A percentile compares a stretch with the other conserved stretches of the same genome.
Conservation (phyloP, 2,329 filamentous ascomycete genomes). For the Xylaria polymorpha region DNA sequence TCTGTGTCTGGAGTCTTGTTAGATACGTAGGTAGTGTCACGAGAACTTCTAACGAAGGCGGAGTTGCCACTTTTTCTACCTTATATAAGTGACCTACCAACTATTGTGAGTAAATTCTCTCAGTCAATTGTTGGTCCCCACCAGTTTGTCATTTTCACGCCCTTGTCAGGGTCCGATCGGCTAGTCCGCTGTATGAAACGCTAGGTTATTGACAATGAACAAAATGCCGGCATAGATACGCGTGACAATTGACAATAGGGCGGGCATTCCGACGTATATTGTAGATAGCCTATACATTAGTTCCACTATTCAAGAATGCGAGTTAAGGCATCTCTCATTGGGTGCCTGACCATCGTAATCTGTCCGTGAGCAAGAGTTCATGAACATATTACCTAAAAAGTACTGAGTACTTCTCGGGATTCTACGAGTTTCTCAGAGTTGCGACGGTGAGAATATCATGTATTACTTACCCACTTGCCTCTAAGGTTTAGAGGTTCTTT, state of each 20-base stretch:
- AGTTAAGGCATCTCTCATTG: conserved; percentile 7
- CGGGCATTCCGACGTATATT: neutral
- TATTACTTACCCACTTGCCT: conserved; percentile 9
- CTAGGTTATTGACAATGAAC: conserved; percentile 6
- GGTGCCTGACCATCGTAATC: neutral
- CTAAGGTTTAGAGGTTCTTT: conserved; percentile 12
- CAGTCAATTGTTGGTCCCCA: conserved; percentile 9
- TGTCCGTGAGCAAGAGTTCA: neutral
- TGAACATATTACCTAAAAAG: neutral
- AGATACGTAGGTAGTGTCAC: no score
- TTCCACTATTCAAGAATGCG: neutral
- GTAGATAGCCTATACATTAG: neutral
- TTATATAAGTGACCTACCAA: neutral
- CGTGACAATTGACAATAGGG: conserved; percentile 11
- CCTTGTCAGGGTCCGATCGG: conserved; percentile 18
- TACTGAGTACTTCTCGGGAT: neutral
- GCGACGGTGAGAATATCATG: neutral
- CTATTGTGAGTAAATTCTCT: neutral
- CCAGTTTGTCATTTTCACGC: conserved; percentile 26
- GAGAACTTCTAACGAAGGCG: neutral
- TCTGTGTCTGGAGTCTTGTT: neutral
- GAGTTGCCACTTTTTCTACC: neutral
- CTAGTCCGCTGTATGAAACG: conserved; percentile 1
- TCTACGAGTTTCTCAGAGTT: neutral
- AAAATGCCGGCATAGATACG: neutral